phyloP scores from a whole-genome alignment of 2,329 filamentous ascomycete species.

The Colletotrichum aenigma region DNA sequence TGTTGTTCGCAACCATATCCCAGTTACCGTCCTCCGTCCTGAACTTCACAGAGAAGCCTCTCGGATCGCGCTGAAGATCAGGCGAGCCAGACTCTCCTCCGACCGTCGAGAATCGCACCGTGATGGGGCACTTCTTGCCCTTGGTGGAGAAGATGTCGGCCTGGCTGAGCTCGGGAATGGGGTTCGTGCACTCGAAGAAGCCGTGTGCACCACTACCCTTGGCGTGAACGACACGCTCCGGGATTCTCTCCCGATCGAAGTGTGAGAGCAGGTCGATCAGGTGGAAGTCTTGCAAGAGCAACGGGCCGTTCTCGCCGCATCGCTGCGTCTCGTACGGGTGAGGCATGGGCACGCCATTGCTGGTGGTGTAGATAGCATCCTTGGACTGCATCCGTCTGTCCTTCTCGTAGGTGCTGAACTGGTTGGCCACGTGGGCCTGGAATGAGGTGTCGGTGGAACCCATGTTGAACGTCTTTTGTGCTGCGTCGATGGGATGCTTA shows the following conservation, averaged over 20 bases:
- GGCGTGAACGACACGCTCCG: constrained; percentile 23
- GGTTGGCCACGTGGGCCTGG: constrained; percentile 37
- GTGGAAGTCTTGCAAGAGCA: constrained; percentile 64
- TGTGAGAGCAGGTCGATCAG: constrained; percentile 66
- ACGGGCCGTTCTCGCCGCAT: constrained; percentile 60
- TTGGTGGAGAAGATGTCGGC: constrained; percentile 53
- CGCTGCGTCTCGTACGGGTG: constrained; percentile 64
- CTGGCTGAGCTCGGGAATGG: constrained; percentile 57
- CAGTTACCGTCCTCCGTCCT: constrained; percentile 31
- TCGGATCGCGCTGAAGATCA: constrained; percentile 70
- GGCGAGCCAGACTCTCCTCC: constrained; percentile 67
- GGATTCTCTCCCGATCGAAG: constrained; percentile 60
- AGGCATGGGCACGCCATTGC: constrained; percentile 60
- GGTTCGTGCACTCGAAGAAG: constrained; percentile 59
- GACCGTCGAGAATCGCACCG: constrained; percentile 68
- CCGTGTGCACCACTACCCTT: constrained; percentile 45
- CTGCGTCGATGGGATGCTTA: neutral
- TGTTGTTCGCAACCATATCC: constrained; percentile 44
- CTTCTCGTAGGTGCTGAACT: constrained; percentile 41
- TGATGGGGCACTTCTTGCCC: constrained; percentile 51
- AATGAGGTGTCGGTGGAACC: constrained; percentile 38
- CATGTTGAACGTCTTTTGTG: neutral
- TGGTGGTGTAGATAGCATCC: constrained; percentile 55
- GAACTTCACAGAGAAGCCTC: constrained; percentile 57
- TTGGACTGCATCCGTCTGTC: constrained; percentile 42